These are phyloP conservation scores for Oryza meyeriana DNA, from an alignment of 176 grass and related monocot species.

Conservation along the genomic window DNA sequence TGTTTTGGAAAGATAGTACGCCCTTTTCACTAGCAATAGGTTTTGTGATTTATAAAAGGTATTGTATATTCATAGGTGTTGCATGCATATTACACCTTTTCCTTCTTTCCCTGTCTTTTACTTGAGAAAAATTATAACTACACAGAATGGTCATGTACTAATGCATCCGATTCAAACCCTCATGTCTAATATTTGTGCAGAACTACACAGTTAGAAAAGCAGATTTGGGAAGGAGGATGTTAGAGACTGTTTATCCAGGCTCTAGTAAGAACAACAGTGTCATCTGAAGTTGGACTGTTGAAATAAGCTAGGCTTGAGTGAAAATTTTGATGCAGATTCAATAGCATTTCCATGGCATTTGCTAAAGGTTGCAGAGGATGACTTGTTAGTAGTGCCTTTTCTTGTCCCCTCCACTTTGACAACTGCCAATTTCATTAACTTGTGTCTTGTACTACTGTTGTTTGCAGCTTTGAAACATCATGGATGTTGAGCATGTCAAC, in stretches of 20 bases:
- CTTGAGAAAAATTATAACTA: background rate
- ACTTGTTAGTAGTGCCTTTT: constrained; percentile 46
- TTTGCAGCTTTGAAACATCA: no score
- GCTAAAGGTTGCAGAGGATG: constrained; percentile 56
- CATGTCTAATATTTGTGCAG: no score
- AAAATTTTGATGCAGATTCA: constrained; percentile 43
- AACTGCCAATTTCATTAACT: background rate
- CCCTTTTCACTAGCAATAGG: background rate
- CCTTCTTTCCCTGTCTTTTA: background rate
- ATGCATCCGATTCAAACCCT: constrained; percentile 15
- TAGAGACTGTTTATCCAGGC: constrained; percentile 74
- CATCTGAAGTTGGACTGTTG: constrained; percentile 67
- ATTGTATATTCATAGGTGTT: background rate
- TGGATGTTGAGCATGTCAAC: no score
- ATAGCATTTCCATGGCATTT: constrained; percentile 71
- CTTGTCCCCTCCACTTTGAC: constrained; percentile 5
- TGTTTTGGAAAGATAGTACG: background rate
- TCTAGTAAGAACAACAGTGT: constrained; percentile 52
- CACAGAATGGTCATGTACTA: background rate
- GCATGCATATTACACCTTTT: background rate
- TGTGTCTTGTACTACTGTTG: constrained; percentile 6
- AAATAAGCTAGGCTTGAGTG: constrained; percentile 65
- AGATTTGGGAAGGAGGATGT: constrained; percentile 63
- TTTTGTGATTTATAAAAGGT: constrained; percentile 13
- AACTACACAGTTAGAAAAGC: constrained; percentile 74